phyloP scores from a whole-genome alignment of 164 flowering plant species.

The Dillenia suffruticosa region DNA sequence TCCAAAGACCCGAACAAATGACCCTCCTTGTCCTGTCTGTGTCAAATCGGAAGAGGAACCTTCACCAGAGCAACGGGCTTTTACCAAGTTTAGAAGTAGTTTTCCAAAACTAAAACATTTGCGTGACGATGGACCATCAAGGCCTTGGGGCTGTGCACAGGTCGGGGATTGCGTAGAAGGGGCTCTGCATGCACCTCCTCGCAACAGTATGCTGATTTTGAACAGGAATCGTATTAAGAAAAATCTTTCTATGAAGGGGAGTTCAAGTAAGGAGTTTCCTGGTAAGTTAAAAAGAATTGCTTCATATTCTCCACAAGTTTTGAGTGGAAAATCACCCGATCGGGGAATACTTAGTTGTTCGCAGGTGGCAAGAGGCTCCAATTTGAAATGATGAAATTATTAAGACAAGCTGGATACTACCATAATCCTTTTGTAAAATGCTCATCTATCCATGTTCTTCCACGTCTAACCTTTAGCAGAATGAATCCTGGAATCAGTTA shows the following conservation, averaged over 20 bases:
- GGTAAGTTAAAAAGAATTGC: conserved; percentile 54
- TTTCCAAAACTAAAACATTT: conserved; percentile 48
- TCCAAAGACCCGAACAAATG: conserved; percentile 55
- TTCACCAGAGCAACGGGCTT: conserved; percentile 30
- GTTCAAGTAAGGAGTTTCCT: conserved; percentile 47
- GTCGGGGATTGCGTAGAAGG: conserved; percentile 85
- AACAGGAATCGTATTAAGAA: conserved; percentile 59
- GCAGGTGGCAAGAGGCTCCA: conserved; percentile 26
- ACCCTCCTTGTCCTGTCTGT: conserved; percentile 90
- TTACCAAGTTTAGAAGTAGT: conserved; percentile 35
- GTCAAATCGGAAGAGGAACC: conserved; percentile 36
- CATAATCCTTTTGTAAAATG: too few relatives aligned
- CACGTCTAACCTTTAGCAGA: too few relatives aligned
- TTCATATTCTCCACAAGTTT: conserved; percentile 31
- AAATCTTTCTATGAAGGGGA: conserved; percentile 56
- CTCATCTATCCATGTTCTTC: too few relatives aligned
- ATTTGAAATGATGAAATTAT: conserved; percentile 27
- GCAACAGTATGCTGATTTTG: conserved; percentile 46
- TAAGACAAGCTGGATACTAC: too few relatives aligned
- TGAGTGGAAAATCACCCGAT: conserved; percentile 36
- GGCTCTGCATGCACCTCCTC: conserved; percentile 58
- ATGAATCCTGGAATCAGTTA: too few relatives aligned
- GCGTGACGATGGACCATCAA: conserved; percentile 58
- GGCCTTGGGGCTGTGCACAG: conserved; percentile 75
- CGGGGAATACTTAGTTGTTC: conserved; percentile 42